Base-by-base conservation (phyloP, 352 stramenopile genomes). In the Phytophthora lateralis region DNA sequence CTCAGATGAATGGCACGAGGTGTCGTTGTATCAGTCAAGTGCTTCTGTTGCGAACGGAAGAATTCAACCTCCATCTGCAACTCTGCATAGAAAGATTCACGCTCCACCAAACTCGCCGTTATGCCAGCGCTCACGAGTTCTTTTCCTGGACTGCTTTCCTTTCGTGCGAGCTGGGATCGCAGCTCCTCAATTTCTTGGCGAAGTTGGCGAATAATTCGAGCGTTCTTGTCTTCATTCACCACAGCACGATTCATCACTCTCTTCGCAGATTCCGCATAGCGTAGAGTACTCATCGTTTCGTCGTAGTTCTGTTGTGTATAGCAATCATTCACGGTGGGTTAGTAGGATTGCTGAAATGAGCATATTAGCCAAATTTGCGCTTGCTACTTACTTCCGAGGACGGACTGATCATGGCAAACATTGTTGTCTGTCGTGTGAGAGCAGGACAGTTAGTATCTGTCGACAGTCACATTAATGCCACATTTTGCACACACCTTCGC, bases 211-310 rank as follows among this genome's bases (percentile, higher is more conserved):
- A 95, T 93, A 14, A 93, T 85, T 10, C 73, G 71, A 6, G 82
- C 82, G 21, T 95, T 95, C 41, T 86, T 81, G 52, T 95, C 86
- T 71, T 95, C 86, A 35, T 95, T 93, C 27, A 93, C 77, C 1
- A 91, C 81, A 0, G 83, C 84, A 8, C 81, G 76, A 39, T 95
- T 95, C 63, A 93, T 88, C 53, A 93, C 84, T 35, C 79, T 86
- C 60, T 95, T 95, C 21, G 86, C 84, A 0, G 84, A 93, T 60
- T 95, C 84, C 3, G 86, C 86, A 38, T 95, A 95, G 4, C 86
- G 82, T 6, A 95, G 52, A 3, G 86, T 95, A 64, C 82, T 93
- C 84, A 95, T 89, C 2, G 84, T 93, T 43, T 95, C 86, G 7
- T 93, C 84, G 50, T 95, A 95, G 47, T 85, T 95, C 73, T 91